Percentiles rank a stretch among this genome's conserved stretches.
These are phyloP conservation scores for Termitomyces sp. DNA, from an alignment of 768 basidiomycete species.

Conservation along the genomic window DNA sequence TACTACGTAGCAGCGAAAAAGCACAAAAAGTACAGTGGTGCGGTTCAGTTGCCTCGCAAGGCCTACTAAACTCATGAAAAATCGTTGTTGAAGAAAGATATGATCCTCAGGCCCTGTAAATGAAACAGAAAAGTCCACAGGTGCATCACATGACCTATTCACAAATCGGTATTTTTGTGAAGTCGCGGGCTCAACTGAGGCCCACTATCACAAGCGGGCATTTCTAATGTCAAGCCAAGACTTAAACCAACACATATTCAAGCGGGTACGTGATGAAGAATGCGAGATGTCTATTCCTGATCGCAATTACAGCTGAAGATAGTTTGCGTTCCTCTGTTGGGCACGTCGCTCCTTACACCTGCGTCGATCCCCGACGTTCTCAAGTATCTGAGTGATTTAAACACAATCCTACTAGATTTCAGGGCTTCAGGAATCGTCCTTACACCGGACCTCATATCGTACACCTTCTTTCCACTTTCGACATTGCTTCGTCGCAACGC, in stretches of 20 bases:
- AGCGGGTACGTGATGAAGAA: conserved; percentile 23
- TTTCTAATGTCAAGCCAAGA: conserved; percentile 15
- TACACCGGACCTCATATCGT: conserved; percentile 62
- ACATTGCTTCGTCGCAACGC: conserved; percentile 75
- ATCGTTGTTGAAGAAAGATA: too few relatives aligned
- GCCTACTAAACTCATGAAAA: too few relatives aligned
- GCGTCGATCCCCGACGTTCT: conserved; percentile 40
- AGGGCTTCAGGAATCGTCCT: conserved; percentile 33
- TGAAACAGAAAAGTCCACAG: too few relatives aligned
- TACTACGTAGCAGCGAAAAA: too few relatives aligned
- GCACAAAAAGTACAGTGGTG: too few relatives aligned
- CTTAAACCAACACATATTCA: conserved; percentile 26
- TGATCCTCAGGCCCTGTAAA: too few relatives aligned
- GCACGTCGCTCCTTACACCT: conserved; percentile 57
- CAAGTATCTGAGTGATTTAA: conserved; percentile 49
- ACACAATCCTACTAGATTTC: conserved; percentile 38
- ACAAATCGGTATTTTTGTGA: too few relatives aligned
- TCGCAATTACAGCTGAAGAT: conserved; percentile 50
- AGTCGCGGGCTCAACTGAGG: background rate
- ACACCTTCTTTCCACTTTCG: conserved; percentile 85
- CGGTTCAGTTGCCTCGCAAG: too few relatives aligned
- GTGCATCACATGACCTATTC: too few relatives aligned
- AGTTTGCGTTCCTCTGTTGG: conserved; percentile 78
- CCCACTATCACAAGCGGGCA: background rate
- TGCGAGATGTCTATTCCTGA: background rate